Evolutionary conservation across 257 asterid genomes (phyloP).

Genomic region (Haberlea rhodopensis): DNA sequence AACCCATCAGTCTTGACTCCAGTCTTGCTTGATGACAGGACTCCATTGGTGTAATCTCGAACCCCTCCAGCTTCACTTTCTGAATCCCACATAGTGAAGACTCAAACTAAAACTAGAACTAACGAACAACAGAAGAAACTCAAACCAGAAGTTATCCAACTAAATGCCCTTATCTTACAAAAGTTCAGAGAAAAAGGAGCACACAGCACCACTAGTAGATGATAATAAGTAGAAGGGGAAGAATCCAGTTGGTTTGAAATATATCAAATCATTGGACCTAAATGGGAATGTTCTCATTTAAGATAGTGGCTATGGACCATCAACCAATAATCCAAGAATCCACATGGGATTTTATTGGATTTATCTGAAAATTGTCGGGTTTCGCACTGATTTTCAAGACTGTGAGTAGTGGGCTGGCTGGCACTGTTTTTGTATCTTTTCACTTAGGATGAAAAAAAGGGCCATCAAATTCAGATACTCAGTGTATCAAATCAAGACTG

Average conservation of each 20-base stretch:
- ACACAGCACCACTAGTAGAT: constrained; percentile 4
- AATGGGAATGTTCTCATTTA: no score
- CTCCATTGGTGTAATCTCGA: constrained; percentile 65
- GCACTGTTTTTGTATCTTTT: constrained; percentile 43
- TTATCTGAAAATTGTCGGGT: constrained; percentile 60
- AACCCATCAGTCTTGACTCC: constrained; percentile 75
- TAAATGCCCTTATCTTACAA: constrained; percentile 16
- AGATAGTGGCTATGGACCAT: no score
- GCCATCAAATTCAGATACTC: constrained; percentile 1
- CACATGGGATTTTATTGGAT: constrained; percentile 81
- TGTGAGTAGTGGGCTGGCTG: constrained; percentile 70
- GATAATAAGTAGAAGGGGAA: constrained; percentile 30
- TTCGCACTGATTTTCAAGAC: constrained; percentile 40
- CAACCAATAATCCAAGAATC: no score
- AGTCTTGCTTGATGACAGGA: constrained; percentile 46
- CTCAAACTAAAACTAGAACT: not conserved
- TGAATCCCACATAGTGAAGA: constrained; percentile 75
- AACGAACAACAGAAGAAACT: constrained; percentile 3
- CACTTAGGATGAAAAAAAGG: constrained; percentile 19
- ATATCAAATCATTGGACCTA: no score
- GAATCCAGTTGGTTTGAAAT: no score
- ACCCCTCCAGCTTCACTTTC: constrained; percentile 63
- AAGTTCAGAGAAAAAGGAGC: no score
- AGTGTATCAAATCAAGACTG: not conserved
- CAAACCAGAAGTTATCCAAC: constrained; percentile 21